Evolutionary conservation across 2,329 filamentous ascomycete species (phyloP), one percentile per base, ranked within the genome.

Genomic region (Sporothrix variecibatus): DNA sequence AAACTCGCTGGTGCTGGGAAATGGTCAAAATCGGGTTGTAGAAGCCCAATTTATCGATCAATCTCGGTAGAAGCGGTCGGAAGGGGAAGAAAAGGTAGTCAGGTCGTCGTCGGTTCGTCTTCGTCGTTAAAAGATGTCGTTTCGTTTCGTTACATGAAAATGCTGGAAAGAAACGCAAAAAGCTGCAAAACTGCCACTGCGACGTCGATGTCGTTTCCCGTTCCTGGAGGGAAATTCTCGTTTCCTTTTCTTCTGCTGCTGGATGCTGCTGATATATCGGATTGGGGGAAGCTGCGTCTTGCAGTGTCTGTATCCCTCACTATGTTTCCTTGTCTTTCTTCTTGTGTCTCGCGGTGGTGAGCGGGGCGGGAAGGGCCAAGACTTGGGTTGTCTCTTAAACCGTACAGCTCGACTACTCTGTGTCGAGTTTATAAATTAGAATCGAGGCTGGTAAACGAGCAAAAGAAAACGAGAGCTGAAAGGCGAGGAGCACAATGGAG

Each of bases 61-160:
- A 26, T 23, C 17, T 56, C 46, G 28, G 46, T 34, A 12, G 43
- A 51, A n/a, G n/a, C 26, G 26, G 65, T 53, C 26, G 15, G 26
- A 46, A 69, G 43, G 28, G 49, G 53, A 20, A 53, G 72, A 20
- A 46, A 60, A 51, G 40, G n/a, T 20, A 6, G 3, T 20, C 34
- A 43, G 15, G 56, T 72, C 71, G 73, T 75, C 56, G 73, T 73
- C 46, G 51, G 73, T 65, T 75, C 43, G 71, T 46, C 56, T 62
- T 71, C 56, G 69, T 71, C 69, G 56, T 49, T 17, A 49, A 71
- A 26, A 40, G 62, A 9, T 67, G 69, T 75, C 74, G 74, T 75
- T 71, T 73, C 53, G 72, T 71, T 68, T 71, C 67, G 46, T 69
- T 53, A 69, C 53, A 72, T 51, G 46, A 67, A 69, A 74, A 69